A percentile compares a stretch with the other conserved stretches of the same genome.
Evolutionary conservation across 2,329 filamentous ascomycete genomes (phyloP).

Genomic region (Alternaria angustiovoidea): DNA sequence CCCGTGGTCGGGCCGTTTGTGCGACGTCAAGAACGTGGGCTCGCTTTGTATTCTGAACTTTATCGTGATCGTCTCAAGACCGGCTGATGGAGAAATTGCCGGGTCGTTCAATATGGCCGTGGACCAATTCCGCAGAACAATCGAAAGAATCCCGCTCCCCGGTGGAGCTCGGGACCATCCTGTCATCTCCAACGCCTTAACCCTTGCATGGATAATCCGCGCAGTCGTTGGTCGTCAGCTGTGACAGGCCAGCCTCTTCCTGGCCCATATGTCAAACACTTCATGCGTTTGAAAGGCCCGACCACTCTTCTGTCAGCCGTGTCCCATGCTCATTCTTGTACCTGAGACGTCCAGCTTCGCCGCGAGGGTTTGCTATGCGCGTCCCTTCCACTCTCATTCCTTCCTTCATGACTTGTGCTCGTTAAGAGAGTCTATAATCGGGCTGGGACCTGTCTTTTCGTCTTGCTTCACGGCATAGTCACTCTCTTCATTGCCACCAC

Average conservation of each 20-base stretch:
- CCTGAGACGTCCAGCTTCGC: conserved; percentile 45
- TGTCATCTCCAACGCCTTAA: conserved; percentile 35
- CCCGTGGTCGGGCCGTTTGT: conserved; percentile 4
- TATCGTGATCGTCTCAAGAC: not conserved
- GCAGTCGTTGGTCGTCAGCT: conserved; percentile 22
- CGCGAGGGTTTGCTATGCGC: conserved; percentile 30
- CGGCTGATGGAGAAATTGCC: not conserved
- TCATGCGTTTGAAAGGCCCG: conserved; percentile 47
- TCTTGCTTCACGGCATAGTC: conserved; percentile 21
- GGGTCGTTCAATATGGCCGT: conserved; percentile 2
- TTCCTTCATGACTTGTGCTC: conserved; percentile 16
- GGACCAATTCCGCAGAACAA: conserved; percentile 10
- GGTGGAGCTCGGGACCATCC: conserved; percentile 28
- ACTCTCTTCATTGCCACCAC: conserved; percentile 24
- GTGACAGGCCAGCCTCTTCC: conserved; percentile 39
- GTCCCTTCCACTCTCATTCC: conserved; percentile 29
- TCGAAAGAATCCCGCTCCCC: conserved; percentile 15
- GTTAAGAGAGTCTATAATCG: conserved; percentile 29
- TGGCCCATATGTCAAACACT: conserved; percentile 45
- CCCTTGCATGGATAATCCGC: conserved; percentile 33
- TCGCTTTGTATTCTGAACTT: not conserved
- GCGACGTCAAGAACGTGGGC: not conserved
- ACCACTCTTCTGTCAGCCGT: conserved; percentile 35
- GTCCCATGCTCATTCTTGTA: conserved; percentile 41
- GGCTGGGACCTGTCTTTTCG: conserved; percentile 29